Base-by-base conservation (phyloP, 768 basidiomycete species). In the Artomyces pyxidatus region DNA sequence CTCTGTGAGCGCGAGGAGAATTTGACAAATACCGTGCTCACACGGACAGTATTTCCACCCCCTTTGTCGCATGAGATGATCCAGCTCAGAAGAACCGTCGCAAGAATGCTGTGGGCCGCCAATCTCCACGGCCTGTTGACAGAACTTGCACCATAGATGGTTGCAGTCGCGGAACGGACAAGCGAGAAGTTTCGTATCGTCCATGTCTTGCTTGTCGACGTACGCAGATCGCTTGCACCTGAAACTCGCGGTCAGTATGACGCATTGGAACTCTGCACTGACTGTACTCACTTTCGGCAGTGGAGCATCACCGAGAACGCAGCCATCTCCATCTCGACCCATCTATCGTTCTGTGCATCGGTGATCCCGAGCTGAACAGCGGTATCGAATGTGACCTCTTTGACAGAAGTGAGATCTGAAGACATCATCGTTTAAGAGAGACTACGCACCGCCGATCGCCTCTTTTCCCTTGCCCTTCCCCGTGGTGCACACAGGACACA, bases 11-110 rank as follows among this genome's bases (percentile, higher is more conserved):
- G 25, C 16, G 25, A 3, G n/a, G 11, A 16, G 17, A 35, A 12
- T 5, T 29, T 48, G 58, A 25, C 26, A 21, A 41, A 21, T 22
- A n/a, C 32, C 16, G 7, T 4, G 54, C 69, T 43, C 55, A 68
- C 82, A 77, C 51, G 83, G 78, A 59, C 83, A 85, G 45, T 72
- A 71, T 51, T 76, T 78, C 83, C 82, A 84, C 4, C 81, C 81
- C n/a, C 69, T 63, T 56, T 66, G 54, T 30, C 64, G 59, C 76
- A 81, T 78, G 38, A 80, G 50, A 44, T 71, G 63, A 4, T 73
- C 69, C 7, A 83, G 67, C 55, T 83, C 81, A 2, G 68, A 67
- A 14, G 75, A 67, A 4, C 77, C 79, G 49, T 81, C 80, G 59
- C 82, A 84, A 0, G 76, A 76, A 59, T 81, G 78, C 47, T 65